phyloP scores from a whole-genome alignment of 768 basidiomycete species.

The Boletus reticulatus region DNA sequence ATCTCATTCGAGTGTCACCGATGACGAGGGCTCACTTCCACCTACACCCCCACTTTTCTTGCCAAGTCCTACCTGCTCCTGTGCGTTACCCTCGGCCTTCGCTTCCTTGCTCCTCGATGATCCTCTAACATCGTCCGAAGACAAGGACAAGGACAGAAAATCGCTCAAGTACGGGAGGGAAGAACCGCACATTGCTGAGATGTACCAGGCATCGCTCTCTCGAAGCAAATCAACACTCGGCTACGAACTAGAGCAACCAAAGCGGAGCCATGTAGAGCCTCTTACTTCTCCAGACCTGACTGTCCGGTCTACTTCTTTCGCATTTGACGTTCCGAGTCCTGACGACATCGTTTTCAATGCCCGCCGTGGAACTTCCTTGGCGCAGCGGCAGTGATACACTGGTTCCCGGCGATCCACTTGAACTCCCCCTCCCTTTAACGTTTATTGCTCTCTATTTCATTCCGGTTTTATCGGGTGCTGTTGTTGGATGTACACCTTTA shows the following conservation, averaged over 20 bases:
- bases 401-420: constrained; percentile 2
- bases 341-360: constrained; percentile 87
- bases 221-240: constrained; percentile 30
- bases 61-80: constrained; percentile 48
- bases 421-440: not conserved
- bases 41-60: constrained; percentile 56
- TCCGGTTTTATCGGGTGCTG: constrained; percentile 14
- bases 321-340: constrained; percentile 85
- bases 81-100: constrained; percentile 79
- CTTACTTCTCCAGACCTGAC: constrained; percentile 35
- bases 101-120: constrained; percentile 69
- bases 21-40: constrained; percentile 38
- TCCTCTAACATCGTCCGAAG: constrained; percentile 37
- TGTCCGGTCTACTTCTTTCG: constrained; percentile 43
- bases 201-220: constrained; percentile 28
- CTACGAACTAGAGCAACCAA: constrained; percentile 9
- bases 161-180: constrained; percentile 33
- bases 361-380: constrained; percentile 68
- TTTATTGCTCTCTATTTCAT: constrained; percentile 16
- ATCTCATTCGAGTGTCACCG: constrained; percentile 32
- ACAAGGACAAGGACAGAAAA: constrained; percentile 32
- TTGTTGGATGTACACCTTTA: constrained; percentile 29
- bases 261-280: constrained; percentile 5
- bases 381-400: constrained; percentile 32
- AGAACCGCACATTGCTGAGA: constrained; percentile 27